phyloP scores from a whole-genome alignment of 371 early-diverging fungal genomes.

The Actinomortierella wolfii region DNA sequence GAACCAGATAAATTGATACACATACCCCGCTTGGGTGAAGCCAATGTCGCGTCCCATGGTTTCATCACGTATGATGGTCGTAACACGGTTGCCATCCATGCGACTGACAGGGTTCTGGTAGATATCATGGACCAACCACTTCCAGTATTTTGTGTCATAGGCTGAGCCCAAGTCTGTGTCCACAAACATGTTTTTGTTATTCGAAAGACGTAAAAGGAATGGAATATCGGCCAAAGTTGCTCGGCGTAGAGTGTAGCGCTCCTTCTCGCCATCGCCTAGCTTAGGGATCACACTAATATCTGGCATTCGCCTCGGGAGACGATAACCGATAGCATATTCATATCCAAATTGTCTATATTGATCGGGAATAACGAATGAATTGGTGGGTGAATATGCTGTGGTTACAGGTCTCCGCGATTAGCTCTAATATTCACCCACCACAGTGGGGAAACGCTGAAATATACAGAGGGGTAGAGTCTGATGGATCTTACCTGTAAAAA shows the following conservation, averaged over 20 bases:
- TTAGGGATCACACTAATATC: neutral
- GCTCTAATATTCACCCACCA: too few relatives aligned
- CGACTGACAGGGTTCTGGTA: neutral
- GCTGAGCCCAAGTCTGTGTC: too few relatives aligned
- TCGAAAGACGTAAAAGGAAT: constrained; percentile 10
- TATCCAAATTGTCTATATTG: constrained; percentile 43
- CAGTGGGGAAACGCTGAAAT: too few relatives aligned
- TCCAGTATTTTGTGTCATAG: too few relatives aligned
- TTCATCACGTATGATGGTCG: neutral
- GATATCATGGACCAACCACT: neutral
- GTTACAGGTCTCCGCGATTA: too few relatives aligned
- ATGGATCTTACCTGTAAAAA: constrained; percentile 19
- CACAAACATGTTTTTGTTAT: too few relatives aligned
- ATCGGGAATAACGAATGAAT: too few relatives aligned
- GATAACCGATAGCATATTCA: constrained; percentile 19
- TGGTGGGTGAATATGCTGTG: too few relatives aligned
- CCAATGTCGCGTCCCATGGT: too few relatives aligned
- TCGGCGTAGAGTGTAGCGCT: constrained; percentile 20
- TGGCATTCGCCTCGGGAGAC: constrained; percentile 9
- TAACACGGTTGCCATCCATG: neutral
- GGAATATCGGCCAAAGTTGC: constrained; percentile 21
- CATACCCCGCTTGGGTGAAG: too few relatives aligned
- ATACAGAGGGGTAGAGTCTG: too few relatives aligned
- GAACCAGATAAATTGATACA: too few relatives aligned
- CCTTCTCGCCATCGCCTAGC: constrained; percentile 2